These are phyloP conservation scores for Helicostylum pulchrum DNA, from an alignment of 192 early-diverging fungal species.

Conservation along the genomic window DNA sequence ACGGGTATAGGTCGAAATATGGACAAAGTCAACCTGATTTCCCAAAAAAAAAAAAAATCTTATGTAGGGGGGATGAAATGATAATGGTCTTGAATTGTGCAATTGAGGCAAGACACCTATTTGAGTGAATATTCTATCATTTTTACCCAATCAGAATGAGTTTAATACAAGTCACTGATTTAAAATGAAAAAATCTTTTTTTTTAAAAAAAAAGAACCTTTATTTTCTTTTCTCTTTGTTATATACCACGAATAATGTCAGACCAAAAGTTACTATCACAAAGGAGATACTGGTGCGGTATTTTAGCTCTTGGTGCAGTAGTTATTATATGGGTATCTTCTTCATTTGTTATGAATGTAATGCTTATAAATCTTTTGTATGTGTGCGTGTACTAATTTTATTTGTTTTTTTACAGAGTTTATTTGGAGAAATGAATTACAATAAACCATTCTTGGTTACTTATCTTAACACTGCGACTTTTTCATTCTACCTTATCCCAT, in stretches of 20 bases:
- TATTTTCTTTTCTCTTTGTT: neutral
- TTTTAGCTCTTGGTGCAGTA: slow-evolving; percentile 61
- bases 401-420: slow-evolving; percentile 49
- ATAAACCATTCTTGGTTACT: slow-evolving; percentile 78
- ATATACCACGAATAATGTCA: neutral
- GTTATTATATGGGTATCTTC: slow-evolving; percentile 81
- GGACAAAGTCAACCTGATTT: too few species aligned
- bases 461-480: slow-evolving; percentile 77
- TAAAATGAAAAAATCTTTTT: neutral
- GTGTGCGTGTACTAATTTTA: neutral
- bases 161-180: too few species aligned
- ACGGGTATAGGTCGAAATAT: too few species aligned
- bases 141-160: slow-evolving; percentile 4
- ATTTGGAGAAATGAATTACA: slow-evolving; percentile 66
- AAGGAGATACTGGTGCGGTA: slow-evolving; percentile 40
- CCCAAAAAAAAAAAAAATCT: too few species aligned
- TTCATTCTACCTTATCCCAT: slow-evolving; percentile 64
- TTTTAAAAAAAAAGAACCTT: neutral
- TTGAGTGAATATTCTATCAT: slow-evolving; percentile 3
- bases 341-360: slow-evolving; percentile 72
- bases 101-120: too few species aligned
- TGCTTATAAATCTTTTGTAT: neutral
- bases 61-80: too few species aligned
- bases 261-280: neutral
- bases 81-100: too few species aligned